phyloP scores from a whole-genome alignment of 805 yeast species.

The Schwanniomyces pseudopolymorphus region DNA sequence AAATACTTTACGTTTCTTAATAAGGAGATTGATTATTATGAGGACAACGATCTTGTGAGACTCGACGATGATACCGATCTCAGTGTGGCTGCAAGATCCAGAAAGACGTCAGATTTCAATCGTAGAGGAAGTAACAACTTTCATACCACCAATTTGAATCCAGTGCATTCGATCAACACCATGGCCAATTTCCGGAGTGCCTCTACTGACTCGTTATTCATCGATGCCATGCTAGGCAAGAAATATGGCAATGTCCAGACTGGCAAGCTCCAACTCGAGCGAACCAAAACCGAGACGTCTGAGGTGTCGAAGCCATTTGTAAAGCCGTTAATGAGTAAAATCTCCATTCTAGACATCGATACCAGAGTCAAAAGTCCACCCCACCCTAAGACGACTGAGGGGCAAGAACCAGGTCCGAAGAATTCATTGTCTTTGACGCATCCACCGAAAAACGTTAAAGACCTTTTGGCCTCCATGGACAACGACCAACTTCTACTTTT shows the following conservation, averaged over 20 bases:
- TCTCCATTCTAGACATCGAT: neutral
- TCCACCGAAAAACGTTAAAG: neutral
- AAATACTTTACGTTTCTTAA: slow-evolving; percentile 37
- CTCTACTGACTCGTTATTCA: slow-evolving; percentile 37
- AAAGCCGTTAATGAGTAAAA: neutral
- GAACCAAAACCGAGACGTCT: neutral
- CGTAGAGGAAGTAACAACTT: slow-evolving; percentile 13
- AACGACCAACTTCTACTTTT: neutral
- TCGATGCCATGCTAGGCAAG: slow-evolving; percentile 31
- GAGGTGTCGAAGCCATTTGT: neutral
- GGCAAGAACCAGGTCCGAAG: neutral
- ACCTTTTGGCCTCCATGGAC: neutral
- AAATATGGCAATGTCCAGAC: slow-evolving; percentile 13
- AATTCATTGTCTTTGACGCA: neutral
- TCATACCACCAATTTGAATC: slow-evolving; percentile 13
- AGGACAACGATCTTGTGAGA: slow-evolving; percentile 28
- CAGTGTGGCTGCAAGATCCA: slow-evolving; percentile 23
- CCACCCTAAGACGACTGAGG: neutral
- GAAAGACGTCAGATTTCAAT: slow-evolving; percentile 23
- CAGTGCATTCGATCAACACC: slow-evolving; percentile 32
- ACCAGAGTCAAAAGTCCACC: neutral
- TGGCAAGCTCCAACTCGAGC: slow-evolving; percentile 5
- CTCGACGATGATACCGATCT: slow-evolving; percentile 23
- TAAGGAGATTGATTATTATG: slow-evolving; percentile 26
- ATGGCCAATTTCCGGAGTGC: slow-evolving; percentile 36